Evolutionary conservation across 257 asterid species (phyloP).

Genomic region (Solanum bukasovii): DNA sequence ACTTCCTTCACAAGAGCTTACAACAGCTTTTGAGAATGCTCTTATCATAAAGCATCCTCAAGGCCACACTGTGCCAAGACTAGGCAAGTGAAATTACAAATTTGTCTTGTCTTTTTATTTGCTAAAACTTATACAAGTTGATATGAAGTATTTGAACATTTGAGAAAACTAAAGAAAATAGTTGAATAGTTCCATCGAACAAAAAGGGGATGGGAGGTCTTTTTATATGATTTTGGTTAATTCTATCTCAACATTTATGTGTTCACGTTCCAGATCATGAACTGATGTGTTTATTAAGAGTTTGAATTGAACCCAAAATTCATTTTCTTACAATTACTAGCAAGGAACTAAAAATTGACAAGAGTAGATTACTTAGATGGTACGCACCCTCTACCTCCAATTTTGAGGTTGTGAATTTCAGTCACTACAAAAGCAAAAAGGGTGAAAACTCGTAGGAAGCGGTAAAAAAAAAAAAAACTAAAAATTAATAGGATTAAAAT

Average conservation of each 20-base stretch:
- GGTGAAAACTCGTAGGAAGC: neutral
- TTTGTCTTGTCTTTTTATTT: neutral
- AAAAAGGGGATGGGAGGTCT: too few species aligned
- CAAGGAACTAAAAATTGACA: neutral
- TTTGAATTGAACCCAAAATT: too few species aligned
- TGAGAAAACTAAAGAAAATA: neutral
- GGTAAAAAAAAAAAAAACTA: neutral
- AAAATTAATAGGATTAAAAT: neutral
- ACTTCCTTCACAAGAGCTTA: slow-evolving; percentile 49
- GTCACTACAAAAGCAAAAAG: neutral
- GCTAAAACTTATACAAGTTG: neutral
- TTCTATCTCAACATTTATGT: neutral
- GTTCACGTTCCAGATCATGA: neutral
- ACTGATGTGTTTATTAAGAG: neutral
- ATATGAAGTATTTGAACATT: neutral
- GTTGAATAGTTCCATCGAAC: neutral
- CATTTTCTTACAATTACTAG: neutral
- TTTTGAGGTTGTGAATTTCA: neutral
- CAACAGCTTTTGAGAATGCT: slow-evolving; percentile 35
- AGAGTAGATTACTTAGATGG: too few species aligned
- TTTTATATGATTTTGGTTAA: neutral
- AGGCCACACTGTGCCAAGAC: slow-evolving; percentile 64
- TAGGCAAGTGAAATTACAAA: slow-evolving; percentile 15
- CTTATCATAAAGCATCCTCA: slow-evolving; percentile 50
- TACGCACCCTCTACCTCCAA: too few species aligned